These are phyloP conservation scores for Drosera capensis DNA, from an alignment of 148 eudicot genomes.

Conservation along the genomic window DNA sequence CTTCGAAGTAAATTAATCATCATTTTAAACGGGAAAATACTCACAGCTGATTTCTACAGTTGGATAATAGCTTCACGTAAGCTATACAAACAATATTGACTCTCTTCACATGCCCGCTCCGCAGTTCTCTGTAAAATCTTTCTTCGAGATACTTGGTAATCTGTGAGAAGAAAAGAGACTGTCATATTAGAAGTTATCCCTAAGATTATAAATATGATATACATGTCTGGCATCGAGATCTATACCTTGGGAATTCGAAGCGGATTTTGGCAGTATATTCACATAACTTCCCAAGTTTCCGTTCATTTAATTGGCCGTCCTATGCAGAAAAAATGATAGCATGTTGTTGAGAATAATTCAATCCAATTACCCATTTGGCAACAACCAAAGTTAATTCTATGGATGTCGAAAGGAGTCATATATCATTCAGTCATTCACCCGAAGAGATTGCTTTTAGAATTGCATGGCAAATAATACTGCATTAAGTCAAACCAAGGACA, in stretches of 20 bases:
- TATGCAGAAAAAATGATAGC: no score
- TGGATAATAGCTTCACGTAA: slow-evolving; percentile 57
- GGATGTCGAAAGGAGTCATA: no score
- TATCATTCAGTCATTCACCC: no score
- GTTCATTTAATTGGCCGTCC: slow-evolving; percentile 56
- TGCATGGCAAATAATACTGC: no score
- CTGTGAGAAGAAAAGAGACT: slow-evolving; percentile 17
- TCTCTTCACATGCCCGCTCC: slow-evolving; percentile 45
- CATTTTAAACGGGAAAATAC: no score
- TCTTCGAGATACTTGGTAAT: slow-evolving; percentile 84
- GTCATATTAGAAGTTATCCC: background rate
- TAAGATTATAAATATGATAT: background rate
- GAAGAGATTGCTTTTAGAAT: no score
- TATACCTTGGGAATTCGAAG: slow-evolving; percentile 78
- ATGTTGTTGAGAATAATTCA: no score
- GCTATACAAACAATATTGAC: slow-evolving; percentile 43
- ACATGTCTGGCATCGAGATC: background rate
- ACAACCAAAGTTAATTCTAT: no score
- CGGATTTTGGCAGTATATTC: slow-evolving; percentile 98
- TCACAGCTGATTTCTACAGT: slow-evolving; percentile 79
- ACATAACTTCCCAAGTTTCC: slow-evolving; percentile 76
- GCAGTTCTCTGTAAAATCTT: slow-evolving; percentile 77
- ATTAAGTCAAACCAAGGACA: no score
- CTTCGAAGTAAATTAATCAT: no score
- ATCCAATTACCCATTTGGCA: no score